Evolutionary conservation across 345 rosid genomes (phyloP), one percentile per base, ranked within the genome.

Genomic region (Cardamine chenopodiifolia): DNA sequence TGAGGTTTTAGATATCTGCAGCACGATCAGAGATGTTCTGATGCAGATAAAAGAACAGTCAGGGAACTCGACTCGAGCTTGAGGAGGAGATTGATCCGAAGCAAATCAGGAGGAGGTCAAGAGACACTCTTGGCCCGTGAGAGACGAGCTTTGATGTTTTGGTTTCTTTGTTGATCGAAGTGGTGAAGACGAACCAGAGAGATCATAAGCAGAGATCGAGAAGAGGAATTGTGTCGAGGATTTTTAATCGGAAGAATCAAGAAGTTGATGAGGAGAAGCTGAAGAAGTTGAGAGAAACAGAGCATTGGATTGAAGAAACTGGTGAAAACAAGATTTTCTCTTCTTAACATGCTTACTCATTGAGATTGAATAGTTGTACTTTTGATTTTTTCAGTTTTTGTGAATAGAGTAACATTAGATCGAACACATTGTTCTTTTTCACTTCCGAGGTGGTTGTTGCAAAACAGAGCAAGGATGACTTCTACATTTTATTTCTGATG

Each of bases 241-340:
- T 82, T 11, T 35, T 80, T 56, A 52, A 39, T 7, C 18, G 70
- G 4, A 81, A 65, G 64, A 80, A 52, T 28, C 74, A 45, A 37
- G 45, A 82, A 20, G 47, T 47, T 31, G 75, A 72, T 39, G 49
- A 4, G 35, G 73, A 39, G 5, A 63, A 71, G 29, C 42, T 63
- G 62, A 80, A 78, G 78, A 71, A 42, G 64, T 18, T 81, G 48
- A 57, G 78, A 50, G 78, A 78, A 44, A 57, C 85, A 49, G 88
- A 82, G 49, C 42, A 65, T 2, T 26, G 25, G 68, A 70, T 85
- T 17, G 79, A 48, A 31, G 68, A 72, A 73, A 28, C n/a, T 83
- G 26, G 23, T 83, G 52, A 85, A 79, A 69, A 81, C 86, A 12
- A 75, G 85, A 85, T 85, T 78, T 79, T 83, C 73, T 26, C 76